phyloP scores from a whole-genome alignment of 805 yeast species.

The Wickerhamiella dianesei region DNA sequence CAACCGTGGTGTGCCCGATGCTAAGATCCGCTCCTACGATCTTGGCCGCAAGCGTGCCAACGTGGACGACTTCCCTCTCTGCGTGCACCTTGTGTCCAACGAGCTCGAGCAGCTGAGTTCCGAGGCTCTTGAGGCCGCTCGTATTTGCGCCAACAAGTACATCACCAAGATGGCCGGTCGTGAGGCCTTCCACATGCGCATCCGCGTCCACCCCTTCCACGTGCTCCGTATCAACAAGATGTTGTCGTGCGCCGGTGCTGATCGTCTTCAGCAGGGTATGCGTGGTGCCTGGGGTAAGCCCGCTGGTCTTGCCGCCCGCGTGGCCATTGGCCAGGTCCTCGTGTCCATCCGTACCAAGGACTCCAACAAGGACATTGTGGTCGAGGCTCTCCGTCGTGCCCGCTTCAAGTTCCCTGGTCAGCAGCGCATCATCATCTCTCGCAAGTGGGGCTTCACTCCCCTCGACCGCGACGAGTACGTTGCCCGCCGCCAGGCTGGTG shows the following conservation, averaged over 20 bases:
- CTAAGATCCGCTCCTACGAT: slow-evolving; percentile 98
- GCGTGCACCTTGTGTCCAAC: slow-evolving; percentile 98
- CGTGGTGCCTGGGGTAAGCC: slow-evolving; percentile 99
- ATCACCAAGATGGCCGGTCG: slow-evolving; percentile 96
- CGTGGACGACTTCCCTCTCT: slow-evolving; percentile 98
- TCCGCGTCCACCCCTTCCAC: slow-evolving; percentile 99
- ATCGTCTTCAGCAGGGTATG: slow-evolving; percentile 99
- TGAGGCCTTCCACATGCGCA: slow-evolving; percentile 99
- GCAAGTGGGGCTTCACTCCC: slow-evolving; percentile 99
- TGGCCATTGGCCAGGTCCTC: slow-evolving; percentile 94
- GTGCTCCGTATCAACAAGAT: slow-evolving; percentile 99
- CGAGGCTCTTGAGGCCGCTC: slow-evolving; percentile 99
- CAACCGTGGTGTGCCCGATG: slow-evolving; percentile 99
- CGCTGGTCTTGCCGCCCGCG: slow-evolving; percentile 99
- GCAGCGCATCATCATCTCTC: slow-evolving; percentile 96
- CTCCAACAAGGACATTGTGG: slow-evolving; percentile 89
- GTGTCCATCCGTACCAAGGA: slow-evolving; percentile 98
- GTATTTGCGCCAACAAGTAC: slow-evolving; percentile 99
- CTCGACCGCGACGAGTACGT: slow-evolving; percentile 96
- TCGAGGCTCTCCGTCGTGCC: slow-evolving; percentile 99
- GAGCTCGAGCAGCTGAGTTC: slow-evolving; percentile 98
- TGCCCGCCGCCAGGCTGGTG: slow-evolving; percentile 89
- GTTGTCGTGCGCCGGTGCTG: slow-evolving; percentile 99
- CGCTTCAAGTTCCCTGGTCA: slow-evolving; percentile 99
- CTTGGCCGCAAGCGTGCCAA: slow-evolving; percentile 99